These are phyloP conservation scores for Deinandra increscens DNA, from an alignment of 129 eudicot genomes.

Conservation along the genomic window DNA sequence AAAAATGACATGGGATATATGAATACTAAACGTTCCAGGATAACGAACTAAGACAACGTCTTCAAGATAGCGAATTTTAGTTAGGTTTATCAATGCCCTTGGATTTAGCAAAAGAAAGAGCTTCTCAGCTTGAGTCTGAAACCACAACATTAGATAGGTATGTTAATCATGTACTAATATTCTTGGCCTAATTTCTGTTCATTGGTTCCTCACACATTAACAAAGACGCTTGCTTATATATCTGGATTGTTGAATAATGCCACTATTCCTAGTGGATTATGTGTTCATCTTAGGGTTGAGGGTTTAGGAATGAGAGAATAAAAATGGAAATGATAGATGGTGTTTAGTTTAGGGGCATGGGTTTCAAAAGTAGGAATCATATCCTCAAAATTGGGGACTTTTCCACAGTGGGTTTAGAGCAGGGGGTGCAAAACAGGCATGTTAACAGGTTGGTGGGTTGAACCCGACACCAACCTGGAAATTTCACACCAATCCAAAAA, in stretches of 20 bases:
- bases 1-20: no score
- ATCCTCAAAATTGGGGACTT: not conserved
- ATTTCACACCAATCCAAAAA: no score
- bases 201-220: no score
- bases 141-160: constrained; percentile 88
- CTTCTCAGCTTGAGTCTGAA: constrained; percentile 83
- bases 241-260: not conserved
- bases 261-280: no score
- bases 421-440: no score
- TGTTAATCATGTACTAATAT: constrained; percentile 11
- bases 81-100: constrained; percentile 96
- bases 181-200: no score
- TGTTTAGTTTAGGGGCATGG: not conserved
- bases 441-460: no score
- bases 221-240: not conserved
- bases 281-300: no score
- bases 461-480: no score
- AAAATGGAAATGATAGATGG: not conserved
- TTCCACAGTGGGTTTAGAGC: not conserved
- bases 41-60: constrained; percentile 74
- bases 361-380: not conserved
- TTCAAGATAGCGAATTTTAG: constrained; percentile 88
- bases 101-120: constrained; percentile 76
- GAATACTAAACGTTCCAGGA: constrained; percentile 45
- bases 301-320: no score